Conservation (phyloP, 352 stramenopile species). For the Phytophthora meadii region DNA sequence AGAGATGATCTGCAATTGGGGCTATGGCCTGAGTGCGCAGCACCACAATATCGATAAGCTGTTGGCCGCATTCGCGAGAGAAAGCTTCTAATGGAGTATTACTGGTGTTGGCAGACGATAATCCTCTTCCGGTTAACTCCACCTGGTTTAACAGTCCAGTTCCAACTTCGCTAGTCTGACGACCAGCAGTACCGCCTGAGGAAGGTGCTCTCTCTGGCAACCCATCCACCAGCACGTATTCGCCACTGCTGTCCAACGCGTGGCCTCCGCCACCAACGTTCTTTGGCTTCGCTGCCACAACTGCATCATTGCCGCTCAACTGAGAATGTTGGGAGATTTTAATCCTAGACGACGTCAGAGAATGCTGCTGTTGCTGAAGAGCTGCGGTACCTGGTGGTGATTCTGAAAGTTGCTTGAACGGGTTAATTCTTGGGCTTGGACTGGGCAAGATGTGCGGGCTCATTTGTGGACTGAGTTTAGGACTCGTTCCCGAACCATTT, state of each 20-base stretch:
- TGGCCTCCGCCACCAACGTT: slow-evolving; percentile 13
- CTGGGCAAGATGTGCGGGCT: slow-evolving; percentile 68
- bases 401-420: slow-evolving; percentile 68
- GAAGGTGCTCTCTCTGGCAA: slow-evolving; percentile 37
- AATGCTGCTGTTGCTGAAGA: slow-evolving; percentile 35
- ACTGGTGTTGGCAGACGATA: slow-evolving; percentile 4
- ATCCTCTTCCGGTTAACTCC: slow-evolving; percentile 13
- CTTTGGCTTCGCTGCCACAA: slow-evolving; percentile 25
- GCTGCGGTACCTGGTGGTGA: slow-evolving; percentile 40
- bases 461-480: slow-evolving; percentile 73
- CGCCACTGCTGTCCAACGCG: slow-evolving; percentile 61
- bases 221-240: slow-evolving; percentile 74
- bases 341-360: slow-evolving; percentile 24
- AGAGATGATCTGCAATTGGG: slow-evolving; percentile 68
- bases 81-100: slow-evolving; percentile 17
- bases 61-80: slow-evolving; percentile 57
- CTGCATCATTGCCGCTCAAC: slow-evolving; percentile 10
- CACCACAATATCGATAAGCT: slow-evolving; percentile 71
- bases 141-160: neutral
- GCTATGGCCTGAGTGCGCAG: slow-evolving; percentile 71
- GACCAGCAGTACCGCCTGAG: slow-evolving; percentile 3
- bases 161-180: slow-evolving; percentile 9
- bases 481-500: slow-evolving; percentile 41
- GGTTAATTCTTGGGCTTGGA: slow-evolving; percentile 74
- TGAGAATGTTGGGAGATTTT: slow-evolving; percentile 14